phyloP scores from a whole-genome alignment of 2,329 filamentous ascomycete species.

The Xylaria sp. region DNA sequence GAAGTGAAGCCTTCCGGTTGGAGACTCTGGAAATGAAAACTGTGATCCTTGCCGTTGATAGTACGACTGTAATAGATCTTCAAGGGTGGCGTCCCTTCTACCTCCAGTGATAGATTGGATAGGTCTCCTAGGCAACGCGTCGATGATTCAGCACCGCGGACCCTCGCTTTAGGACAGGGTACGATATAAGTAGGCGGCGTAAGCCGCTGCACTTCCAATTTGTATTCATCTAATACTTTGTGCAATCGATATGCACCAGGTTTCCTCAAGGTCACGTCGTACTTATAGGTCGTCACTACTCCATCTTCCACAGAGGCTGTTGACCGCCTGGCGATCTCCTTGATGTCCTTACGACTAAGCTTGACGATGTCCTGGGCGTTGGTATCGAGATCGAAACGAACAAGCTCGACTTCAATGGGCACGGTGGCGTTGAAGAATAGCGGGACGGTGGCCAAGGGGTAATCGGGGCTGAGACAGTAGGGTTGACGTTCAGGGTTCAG shows the following conservation, averaged over 20 bases:
- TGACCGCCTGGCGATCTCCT: conserved; percentile 75
- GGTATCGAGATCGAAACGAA: conserved; percentile 85
- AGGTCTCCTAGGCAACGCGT: conserved; percentile 87
- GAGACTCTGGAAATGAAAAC: conserved; percentile 91
- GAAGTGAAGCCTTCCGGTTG: conserved; percentile 89
- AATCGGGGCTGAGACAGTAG: conserved; percentile 80
- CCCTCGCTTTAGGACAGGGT: conserved; percentile 81
- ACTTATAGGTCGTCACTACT: conserved; percentile 69
- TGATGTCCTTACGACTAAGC: conserved; percentile 78
- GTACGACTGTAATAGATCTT: conserved; percentile 92
- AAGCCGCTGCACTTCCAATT: conserved; percentile 86
- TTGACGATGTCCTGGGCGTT: conserved; percentile 82
- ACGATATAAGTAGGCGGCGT: conserved; percentile 85
- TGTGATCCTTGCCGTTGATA: conserved; percentile 84
- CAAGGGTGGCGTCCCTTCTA: conserved; percentile 88
- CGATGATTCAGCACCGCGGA: conserved; percentile 70
- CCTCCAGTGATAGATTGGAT: conserved; percentile 84
- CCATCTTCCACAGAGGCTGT: conserved; percentile 74
- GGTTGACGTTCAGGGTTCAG: conserved; percentile 84
- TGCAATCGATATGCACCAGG: conserved; percentile 87
- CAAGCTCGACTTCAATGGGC: conserved; percentile 87
- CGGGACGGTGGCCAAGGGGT: conserved; percentile 74
- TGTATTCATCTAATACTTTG: conserved; percentile 91
- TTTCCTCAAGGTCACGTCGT: conserved; percentile 83
- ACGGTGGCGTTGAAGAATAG: conserved; percentile 94